A percentile compares a stretch with the other conserved stretches of the same genome.
Evolutionary conservation across 2,329 filamentous ascomycete genomes (phyloP).

Genomic region (Alternaria arborescens): DNA sequence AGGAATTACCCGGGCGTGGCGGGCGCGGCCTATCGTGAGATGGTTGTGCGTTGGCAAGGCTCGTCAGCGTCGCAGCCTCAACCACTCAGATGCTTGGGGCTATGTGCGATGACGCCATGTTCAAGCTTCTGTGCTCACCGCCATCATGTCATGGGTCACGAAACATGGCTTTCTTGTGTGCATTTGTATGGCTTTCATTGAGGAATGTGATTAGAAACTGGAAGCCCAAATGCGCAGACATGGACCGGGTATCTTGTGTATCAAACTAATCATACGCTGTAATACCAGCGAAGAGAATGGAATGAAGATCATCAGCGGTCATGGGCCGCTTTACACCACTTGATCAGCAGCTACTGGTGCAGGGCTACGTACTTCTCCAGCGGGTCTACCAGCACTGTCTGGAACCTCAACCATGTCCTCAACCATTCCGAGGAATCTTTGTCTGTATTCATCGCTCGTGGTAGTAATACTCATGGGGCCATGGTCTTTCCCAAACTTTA

Average conservation of each 20-base stretch:
- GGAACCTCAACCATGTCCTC: conserved; percentile 48
- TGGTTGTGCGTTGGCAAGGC: conserved; percentile 25
- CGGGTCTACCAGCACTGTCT: conserved; percentile 43
- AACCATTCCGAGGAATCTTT: conserved; percentile 64
- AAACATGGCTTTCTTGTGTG: conserved; percentile 6
- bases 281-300: neutral
- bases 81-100: conserved; percentile 10
- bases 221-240: neutral
- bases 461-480: conserved; percentile 81
- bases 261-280: conserved; percentile 6
- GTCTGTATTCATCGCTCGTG: conserved; percentile 71
- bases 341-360: conserved; percentile 18
- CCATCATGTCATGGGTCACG: conserved; percentile 18
- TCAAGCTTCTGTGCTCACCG: conserved; percentile 22
- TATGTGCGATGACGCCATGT: conserved; percentile 29
- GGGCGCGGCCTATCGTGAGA: conserved; percentile 21
- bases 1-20: conserved; percentile 9
- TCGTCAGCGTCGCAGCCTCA: conserved; percentile 15
- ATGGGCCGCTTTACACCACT: conserved; percentile 9
- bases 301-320: neutral
- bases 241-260: conserved; percentile 12
- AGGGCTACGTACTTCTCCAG: conserved; percentile 40
- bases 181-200: neutral
- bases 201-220: neutral
- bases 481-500: conserved; percentile 62